Conservation (phyloP, 805 yeast species). For the Yamadazyma endophytica region DNA sequence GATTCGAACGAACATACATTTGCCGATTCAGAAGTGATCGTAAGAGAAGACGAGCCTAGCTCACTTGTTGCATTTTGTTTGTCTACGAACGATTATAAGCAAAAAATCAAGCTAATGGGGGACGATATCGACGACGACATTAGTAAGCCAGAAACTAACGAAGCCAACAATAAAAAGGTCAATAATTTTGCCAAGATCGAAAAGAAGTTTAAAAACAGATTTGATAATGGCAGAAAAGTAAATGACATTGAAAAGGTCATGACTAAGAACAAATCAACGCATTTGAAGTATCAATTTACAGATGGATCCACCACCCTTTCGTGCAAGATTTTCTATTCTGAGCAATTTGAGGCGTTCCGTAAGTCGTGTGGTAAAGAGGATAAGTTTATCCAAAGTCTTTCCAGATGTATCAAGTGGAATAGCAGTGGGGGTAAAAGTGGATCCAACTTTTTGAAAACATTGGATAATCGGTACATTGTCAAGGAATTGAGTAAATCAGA, state of each 20-base stretch:
- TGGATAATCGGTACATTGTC: constrained; percentile 84
- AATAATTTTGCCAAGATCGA: constrained; percentile 37
- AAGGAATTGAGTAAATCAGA: constrained; percentile 87
- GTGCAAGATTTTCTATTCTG: constrained; percentile 92
- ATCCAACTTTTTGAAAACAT: constrained; percentile 85
- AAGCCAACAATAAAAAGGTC: constrained; percentile 27
- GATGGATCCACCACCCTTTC: constrained; percentile 81
- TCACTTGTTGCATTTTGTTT: constrained; percentile 91
- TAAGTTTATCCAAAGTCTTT: constrained; percentile 79
- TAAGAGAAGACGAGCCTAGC: constrained; percentile 95
- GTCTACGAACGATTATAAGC: constrained; percentile 76
- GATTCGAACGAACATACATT: constrained; percentile 82
- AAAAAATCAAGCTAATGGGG: constrained; percentile 44
- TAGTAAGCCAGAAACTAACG: constrained; percentile 9
- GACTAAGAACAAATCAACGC: constrained; percentile 82
- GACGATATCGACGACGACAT: constrained; percentile 8
- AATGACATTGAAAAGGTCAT: constrained; percentile 58
- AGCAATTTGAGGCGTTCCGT: constrained; percentile 93
- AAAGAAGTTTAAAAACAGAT: constrained; percentile 34
- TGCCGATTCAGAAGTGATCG: constrained; percentile 89
- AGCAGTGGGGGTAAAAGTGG: constrained; percentile 97
- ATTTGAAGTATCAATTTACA: constrained; percentile 85
- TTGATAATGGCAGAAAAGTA: constrained; percentile 19
- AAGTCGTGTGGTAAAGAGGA: constrained; percentile 74
- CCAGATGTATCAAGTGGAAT: constrained; percentile 94